Percentiles rank a stretch among this genome's conserved stretches.
These are phyloP conservation scores for Arxiozyma heterogenica DNA, from an alignment of 1,139 yeast species.

Conservation along the genomic window DNA sequence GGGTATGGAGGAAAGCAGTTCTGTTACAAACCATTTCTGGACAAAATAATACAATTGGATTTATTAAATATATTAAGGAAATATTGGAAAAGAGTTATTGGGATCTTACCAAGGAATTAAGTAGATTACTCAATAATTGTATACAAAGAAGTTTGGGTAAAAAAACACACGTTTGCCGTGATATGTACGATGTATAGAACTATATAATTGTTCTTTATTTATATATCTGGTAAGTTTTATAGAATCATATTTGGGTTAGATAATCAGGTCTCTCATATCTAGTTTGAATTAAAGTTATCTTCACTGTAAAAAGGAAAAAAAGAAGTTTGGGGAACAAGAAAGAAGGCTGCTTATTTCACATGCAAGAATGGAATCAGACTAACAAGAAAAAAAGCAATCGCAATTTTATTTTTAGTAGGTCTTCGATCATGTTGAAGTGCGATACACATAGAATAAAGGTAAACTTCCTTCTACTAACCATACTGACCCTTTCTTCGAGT, in stretches of 20 bases:
- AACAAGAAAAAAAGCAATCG: too few relatives aligned
- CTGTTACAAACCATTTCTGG: constrained; percentile 28
- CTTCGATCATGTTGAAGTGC: too few relatives aligned
- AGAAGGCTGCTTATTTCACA: background rate
- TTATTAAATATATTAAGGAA: constrained; percentile 42
- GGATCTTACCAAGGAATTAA: constrained; percentile 53
- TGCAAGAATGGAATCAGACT: background rate
- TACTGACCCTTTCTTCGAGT: too few relatives aligned
- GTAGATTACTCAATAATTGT: constrained; percentile 49
- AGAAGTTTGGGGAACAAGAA: background rate
- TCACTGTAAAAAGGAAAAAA: background rate
- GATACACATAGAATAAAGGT: too few relatives aligned
- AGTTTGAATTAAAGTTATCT: background rate
- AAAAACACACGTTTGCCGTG: constrained; percentile 39
- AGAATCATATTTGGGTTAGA: background rate
- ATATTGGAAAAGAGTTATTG: constrained; percentile 44
- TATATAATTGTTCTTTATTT: background rate
- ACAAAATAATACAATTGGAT: constrained; percentile 45
- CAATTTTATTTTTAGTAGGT: too few relatives aligned
- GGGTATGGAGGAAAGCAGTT: constrained; percentile 27
- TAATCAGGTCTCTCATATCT: too few relatives aligned
- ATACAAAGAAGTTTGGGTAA: constrained; percentile 50
- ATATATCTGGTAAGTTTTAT: too few relatives aligned
- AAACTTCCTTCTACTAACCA: too few relatives aligned
- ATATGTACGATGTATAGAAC: constrained; percentile 36